Conservation (phyloP, 2,329 filamentous ascomycete genomes). For the Verticillium alfalfae region DNA sequence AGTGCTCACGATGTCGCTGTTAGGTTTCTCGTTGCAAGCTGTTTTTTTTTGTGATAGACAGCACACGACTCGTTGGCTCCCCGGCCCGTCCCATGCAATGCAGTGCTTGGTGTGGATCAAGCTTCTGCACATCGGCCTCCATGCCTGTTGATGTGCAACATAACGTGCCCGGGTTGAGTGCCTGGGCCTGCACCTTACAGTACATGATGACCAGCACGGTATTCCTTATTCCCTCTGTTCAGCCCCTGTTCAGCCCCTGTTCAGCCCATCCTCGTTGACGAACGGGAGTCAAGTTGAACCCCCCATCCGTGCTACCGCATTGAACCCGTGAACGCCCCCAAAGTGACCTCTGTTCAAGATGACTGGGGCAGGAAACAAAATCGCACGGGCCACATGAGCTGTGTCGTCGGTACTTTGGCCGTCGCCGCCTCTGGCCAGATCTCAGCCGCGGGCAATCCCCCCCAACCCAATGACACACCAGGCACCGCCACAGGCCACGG, state of each 20-base stretch:
- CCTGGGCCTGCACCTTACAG: neutral
- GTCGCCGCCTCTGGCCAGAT: neutral
- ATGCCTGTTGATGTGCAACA: neutral
- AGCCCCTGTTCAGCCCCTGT: too few relatives aligned
- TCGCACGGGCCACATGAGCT: neutral
- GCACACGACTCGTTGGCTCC: neutral
- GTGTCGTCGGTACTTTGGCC: neutral
- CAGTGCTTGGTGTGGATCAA: neutral
- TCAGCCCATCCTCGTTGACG: neutral
- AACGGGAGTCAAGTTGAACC: neutral
- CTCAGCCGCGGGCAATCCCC: neutral
- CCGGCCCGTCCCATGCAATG: neutral
- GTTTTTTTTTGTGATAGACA: neutral
- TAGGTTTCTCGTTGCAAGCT: neutral
- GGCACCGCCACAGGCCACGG: conserved; percentile 9
- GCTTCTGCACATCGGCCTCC: neutral
- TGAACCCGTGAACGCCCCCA: neutral
- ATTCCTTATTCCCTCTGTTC: neutral
- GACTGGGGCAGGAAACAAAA: neutral
- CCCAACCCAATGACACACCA: neutral
- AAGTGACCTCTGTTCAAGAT: neutral
- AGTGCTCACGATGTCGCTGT: neutral
- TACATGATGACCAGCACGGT: neutral
- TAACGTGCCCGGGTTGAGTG: neutral
- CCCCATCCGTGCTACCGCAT: neutral